Base-by-base conservation (phyloP, 2,329 filamentous ascomycete genomes). In the Cladosporium sp. region DNA sequence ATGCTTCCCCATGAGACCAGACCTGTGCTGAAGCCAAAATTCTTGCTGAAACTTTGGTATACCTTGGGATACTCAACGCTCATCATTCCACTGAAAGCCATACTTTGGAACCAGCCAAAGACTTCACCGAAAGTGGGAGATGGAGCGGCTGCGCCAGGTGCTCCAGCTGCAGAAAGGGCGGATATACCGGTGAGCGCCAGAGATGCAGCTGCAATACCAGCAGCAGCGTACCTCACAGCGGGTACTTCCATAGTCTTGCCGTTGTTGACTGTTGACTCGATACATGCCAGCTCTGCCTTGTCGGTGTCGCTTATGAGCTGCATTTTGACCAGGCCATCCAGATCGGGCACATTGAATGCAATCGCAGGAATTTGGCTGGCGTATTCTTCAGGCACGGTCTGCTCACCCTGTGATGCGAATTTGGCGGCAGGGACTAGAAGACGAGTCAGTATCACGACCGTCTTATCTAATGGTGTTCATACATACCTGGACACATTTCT, bases 61-160 rank as follows among this genome's bases (percentile, higher is more conserved):
- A 97, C 86, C 37, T 85, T 80, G 3, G 94, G 94, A 66, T 96
- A 92, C 67, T 87, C 84, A 67, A 95, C 92, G 60, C 90, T 95
- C 72, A 96, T 82, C 94, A 97, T 97, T 64, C 94, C 92, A 74
- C 94, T 97, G 79, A 94, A 88, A 28, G 94, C 92, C 81, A 97
- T 89, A 51, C 88, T 88, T 75, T 97, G 92, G 74, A 97, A 96
- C 84, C 90, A 95, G 62, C 88, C 86, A 65, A 96, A 83, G 50
- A 95, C 86, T 69, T 97, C 90, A 45, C 82, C 82, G 72, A 97
- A 97, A 55, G 88, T 90, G 25, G 94, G 94, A 66, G 90, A 94
- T 40, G 87, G 79, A 11, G 88, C 82, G 2, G 85, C 80, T 12
- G 81, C 80, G 14, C 87, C 88, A 17, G 78, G 74, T 37, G 78